A percentile compares a stretch with the other conserved stretches of the same genome.
Evolutionary conservation across 1,284 basidiomycete species (phyloP).

Genomic region (Trichosporon sp.): DNA sequence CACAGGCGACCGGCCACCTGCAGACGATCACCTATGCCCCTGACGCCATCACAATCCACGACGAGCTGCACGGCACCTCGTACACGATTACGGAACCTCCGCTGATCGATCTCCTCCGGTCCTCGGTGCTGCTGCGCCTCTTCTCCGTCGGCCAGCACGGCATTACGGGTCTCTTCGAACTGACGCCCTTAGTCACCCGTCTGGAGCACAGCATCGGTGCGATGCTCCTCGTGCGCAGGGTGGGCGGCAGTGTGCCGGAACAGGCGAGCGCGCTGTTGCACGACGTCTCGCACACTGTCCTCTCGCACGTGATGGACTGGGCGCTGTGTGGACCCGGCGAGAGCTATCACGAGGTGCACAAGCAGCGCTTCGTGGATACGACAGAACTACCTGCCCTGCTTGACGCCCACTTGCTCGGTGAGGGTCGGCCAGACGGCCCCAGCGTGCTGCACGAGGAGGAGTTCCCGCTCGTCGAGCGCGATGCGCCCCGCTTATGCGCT

Average conservation of each 20-base stretch:
- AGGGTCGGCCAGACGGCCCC: not conserved
- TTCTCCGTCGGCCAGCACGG: constrained; percentile 29
- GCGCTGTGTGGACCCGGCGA: constrained; percentile 17
- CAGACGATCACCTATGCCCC: not conserved
- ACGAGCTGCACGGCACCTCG: constrained; percentile 20
- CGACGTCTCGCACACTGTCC: constrained; percentile 30
- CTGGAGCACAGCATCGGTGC: constrained; percentile 33
- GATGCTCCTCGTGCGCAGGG: constrained; percentile 28
- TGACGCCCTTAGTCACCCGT: constrained; percentile 28
- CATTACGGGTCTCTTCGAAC: constrained; percentile 26
- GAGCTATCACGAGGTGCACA: constrained; percentile 31
- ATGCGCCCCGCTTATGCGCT: constrained; percentile 29
- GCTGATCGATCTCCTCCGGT: constrained; percentile 23
- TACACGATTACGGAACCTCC: constrained; percentile 23
- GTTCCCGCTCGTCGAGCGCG: constrained; percentile 29
- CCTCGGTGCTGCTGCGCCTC: constrained; percentile 22
- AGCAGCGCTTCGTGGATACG: constrained; percentile 27
- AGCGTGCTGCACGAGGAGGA: constrained; percentile 29
- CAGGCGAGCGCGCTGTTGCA: constrained; percentile 31
- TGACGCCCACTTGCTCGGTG: not conserved
- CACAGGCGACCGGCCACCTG: constrained; percentile 1
- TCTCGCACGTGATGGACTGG: constrained; percentile 28
- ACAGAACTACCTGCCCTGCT: constrained; percentile 23
- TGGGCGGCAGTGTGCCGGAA: constrained; percentile 27
- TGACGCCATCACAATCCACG: constrained; percentile 16